Percentiles rank a stretch among this genome's conserved stretches.
These are phyloP conservation scores for Phalaenopsis hybrid DNA, from an alignment of 116 monocot genomes.

Conservation along the genomic window DNA sequence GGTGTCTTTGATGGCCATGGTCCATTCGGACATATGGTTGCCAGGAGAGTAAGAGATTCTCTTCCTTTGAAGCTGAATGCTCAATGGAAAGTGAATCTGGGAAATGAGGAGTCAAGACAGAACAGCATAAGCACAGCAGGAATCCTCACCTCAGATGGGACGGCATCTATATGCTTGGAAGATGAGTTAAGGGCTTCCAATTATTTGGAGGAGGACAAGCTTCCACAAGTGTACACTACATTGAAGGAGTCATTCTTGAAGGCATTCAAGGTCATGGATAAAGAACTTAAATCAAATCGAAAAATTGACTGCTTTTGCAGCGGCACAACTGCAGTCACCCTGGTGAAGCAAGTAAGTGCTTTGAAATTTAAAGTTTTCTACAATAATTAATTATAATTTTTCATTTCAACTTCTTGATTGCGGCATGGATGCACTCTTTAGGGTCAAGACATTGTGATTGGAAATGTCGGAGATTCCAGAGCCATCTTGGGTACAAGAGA, in stretches of 20 bases:
- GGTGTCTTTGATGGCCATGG: conserved; percentile 62
- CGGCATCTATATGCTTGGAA: conserved; percentile 16
- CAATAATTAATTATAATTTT: not conserved
- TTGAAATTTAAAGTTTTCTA: not conserved
- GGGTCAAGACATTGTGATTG: conserved; percentile 46
- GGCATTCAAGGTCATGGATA: conserved; percentile 58
- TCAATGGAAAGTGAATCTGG: conserved; percentile 19
- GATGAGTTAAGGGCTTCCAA: conserved; percentile 12
- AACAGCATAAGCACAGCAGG: not conserved
- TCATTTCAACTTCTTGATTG: not conserved
- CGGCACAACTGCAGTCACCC: conserved; percentile 65
- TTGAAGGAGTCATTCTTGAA: conserved; percentile 46
- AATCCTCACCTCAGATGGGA: conserved; percentile 26
- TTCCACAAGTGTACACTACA: conserved; percentile 26
- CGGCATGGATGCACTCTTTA: conserved; percentile 9
- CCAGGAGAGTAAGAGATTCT: conserved; percentile 51
- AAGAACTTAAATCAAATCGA: conserved; percentile 36
- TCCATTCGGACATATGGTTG: conserved; percentile 54
- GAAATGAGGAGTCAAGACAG: no score
- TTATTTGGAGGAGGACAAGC: conserved; percentile 30
- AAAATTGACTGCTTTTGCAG: conserved; percentile 65
- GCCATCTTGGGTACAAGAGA: conserved; percentile 20
- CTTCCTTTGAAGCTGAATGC: conserved; percentile 46
- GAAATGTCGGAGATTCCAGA: conserved; percentile 23
- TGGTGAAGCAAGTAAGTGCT: conserved; percentile 57